These are phyloP conservation scores for Cryptosporidium sp. DNA, from an alignment of 169 alveolate species.

Conservation along the genomic window DNA sequence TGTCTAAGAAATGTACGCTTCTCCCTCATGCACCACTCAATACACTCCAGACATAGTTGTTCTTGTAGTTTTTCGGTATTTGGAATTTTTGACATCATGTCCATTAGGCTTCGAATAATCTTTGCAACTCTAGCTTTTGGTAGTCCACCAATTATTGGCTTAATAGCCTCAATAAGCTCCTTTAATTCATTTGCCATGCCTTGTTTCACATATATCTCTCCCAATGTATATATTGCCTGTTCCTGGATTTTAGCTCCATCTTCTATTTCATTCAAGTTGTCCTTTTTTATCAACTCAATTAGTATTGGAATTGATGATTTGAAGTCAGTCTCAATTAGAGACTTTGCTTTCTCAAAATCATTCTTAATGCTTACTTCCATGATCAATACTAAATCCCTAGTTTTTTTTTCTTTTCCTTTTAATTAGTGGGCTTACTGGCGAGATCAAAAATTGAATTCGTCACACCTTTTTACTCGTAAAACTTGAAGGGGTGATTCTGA, in stretches of 20 bases:
- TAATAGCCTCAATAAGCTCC: slow-evolving; percentile 64
- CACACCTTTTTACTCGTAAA: neutral
- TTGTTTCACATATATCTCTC: slow-evolving; percentile 52
- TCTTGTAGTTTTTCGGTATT: slow-evolving; percentile 82
- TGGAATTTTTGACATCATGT: slow-evolving; percentile 80
- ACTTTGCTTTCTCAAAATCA: slow-evolving; percentile 59
- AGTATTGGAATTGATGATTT: slow-evolving; percentile 26
- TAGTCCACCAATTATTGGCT: slow-evolving; percentile 78
- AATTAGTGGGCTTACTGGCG: neutral
- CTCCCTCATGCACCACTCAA: slow-evolving; percentile 93
- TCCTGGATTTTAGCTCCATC: slow-evolving; percentile 73
- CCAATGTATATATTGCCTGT: slow-evolving; percentile 64
- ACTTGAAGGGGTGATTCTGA: neutral
- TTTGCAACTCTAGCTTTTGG: slow-evolving; percentile 87
- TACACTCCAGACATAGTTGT: slow-evolving; percentile 89
- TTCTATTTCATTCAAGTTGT: slow-evolving; percentile 36
- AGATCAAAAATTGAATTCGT: neutral
- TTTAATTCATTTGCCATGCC: slow-evolving; percentile 57
- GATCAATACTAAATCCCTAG: neutral
- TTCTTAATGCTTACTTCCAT: slow-evolving; percentile 19
- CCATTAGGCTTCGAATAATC: slow-evolving; percentile 79
- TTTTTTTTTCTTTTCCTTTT: neutral
- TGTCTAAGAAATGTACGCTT: slow-evolving; percentile 93
- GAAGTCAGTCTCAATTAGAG: slow-evolving; percentile 22
- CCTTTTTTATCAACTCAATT: slow-evolving; percentile 19